Percentiles rank a stretch among this genome's conserved stretches.
These are phyloP conservation scores for Globisporangium cederbergense DNA, from an alignment of 352 stramenopile species.

Conservation along the genomic window DNA sequence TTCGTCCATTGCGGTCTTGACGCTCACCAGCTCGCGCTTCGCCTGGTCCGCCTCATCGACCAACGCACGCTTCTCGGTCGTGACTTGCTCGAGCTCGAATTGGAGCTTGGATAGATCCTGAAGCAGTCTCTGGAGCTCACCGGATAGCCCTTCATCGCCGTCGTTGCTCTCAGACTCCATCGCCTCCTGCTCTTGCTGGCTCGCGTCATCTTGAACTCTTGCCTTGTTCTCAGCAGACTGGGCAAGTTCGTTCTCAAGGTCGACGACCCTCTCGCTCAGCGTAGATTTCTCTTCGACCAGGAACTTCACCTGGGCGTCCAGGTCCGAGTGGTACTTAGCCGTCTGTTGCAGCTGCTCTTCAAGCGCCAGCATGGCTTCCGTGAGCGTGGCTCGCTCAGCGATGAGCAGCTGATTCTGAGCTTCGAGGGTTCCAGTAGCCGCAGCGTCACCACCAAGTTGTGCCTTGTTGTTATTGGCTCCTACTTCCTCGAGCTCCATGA, in stretches of 20 bases:
- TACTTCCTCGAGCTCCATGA: slow-evolving; percentile 8
- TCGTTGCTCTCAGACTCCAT: slow-evolving; percentile 9
- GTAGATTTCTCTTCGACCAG: slow-evolving; percentile 34
- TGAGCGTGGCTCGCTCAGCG: slow-evolving; percentile 20
- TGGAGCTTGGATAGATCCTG: slow-evolving; percentile 36
- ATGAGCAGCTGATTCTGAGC: slow-evolving; percentile 20
- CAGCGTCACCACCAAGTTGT: neutral
- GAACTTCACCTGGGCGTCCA: slow-evolving; percentile 24
- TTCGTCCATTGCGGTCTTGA: neutral
- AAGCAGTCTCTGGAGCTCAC: slow-evolving; percentile 35
- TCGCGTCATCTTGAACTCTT: neutral
- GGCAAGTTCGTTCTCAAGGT: slow-evolving; percentile 18
- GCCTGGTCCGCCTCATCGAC: neutral
- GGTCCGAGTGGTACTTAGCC: slow-evolving; percentile 17
- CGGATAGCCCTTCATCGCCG: slow-evolving; percentile 5
- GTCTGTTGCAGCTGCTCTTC: slow-evolving; percentile 35
- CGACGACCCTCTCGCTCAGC: slow-evolving; percentile 25
- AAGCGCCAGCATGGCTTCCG: slow-evolving; percentile 29
- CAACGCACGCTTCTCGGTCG: slow-evolving; percentile 8
- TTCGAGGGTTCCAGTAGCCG: neutral
- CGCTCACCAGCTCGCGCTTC: neutral
- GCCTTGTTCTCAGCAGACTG: slow-evolving; percentile 1
- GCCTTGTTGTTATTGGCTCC: neutral
- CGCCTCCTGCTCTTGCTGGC: slow-evolving; percentile 7
- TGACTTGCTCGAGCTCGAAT: slow-evolving; percentile 25